Conservation (phyloP, 306 rosid species). For the Sicyos edulis region DNA sequence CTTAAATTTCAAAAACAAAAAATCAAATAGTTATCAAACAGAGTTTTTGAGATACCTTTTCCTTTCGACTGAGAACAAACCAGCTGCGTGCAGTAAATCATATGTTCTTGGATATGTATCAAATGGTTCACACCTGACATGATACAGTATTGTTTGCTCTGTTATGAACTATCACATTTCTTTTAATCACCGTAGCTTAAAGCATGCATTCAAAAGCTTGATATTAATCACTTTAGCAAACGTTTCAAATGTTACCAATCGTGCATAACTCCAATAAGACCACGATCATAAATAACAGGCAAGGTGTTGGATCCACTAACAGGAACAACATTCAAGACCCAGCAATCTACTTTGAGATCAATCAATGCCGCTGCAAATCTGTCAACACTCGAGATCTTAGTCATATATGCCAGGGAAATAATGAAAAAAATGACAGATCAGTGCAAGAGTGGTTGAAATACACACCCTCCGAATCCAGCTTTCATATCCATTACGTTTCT, state of each 20-base stretch:
- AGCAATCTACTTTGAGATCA: constrained; percentile 46
- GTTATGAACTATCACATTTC: constrained; percentile 22
- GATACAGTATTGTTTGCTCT: constrained; percentile 12
- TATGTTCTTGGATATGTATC: constrained; percentile 94
- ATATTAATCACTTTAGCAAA: background rate
- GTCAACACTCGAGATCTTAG: constrained; percentile 30
- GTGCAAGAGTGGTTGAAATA: background rate
- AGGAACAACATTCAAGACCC: constrained; percentile 92
- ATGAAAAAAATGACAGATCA: background rate
- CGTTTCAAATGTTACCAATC: constrained; percentile 54
- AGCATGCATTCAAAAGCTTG: background rate
- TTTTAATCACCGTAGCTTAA: background rate
- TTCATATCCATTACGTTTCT: constrained; percentile 85
- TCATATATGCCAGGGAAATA: background rate
- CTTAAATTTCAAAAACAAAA: too few species aligned
- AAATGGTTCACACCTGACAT: constrained; percentile 83
- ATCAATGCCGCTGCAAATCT: constrained; percentile 83
- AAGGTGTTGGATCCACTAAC: constrained; percentile 66
- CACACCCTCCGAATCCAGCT: constrained; percentile 92
- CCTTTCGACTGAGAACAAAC: constrained; percentile 67
- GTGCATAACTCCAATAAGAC: constrained; percentile 78
- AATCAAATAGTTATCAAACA: too few species aligned
- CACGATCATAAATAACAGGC: constrained; percentile 83
- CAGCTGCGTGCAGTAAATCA: constrained; percentile 73
- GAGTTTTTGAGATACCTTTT: constrained; percentile 42